Evolutionary conservation across 1,284 basidiomycete genomes (phyloP), one percentile per base, ranked within the genome.

Genomic region (Lignosus rhinocerotis): DNA sequence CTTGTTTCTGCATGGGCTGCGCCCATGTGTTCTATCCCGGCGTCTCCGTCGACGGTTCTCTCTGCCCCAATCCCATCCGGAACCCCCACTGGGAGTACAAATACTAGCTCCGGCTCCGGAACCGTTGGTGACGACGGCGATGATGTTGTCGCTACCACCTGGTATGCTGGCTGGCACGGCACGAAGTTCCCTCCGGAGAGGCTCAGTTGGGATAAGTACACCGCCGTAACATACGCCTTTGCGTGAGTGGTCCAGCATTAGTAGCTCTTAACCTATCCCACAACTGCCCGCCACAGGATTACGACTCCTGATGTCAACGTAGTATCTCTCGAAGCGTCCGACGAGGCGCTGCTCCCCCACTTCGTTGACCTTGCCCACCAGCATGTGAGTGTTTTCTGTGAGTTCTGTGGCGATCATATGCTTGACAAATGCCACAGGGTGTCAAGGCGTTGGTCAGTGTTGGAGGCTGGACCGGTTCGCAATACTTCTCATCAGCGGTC

Each of bases 391-490:
- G 49, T 58, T 10, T 12, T 36, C 51, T 8, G n/a, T 25, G 16
- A 11, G 30, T 33, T 4, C 44, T 53, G 34, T 59, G 16, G 45
- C 25, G 44, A 41, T n/a, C 39, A 33, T 19, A 3, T 11, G 1
- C 48, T 53, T n/a, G 54, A 55, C 48, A 39, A 31, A 48, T 8
- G 36, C 12, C 39, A 51, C 66, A 83, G 76, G 78, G 80, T 58
- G 90, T 93, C 43, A 80, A 83, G 61, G 90, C 94, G 16, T 75
- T 87, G 56, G 75, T 96, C 43, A 90, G 92, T 43, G 81, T 97
- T 46, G 94, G 94, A 55, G 94, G 94, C 41, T 96, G 93, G 93
- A 86, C 85, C 5, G 93, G 92, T 19, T 90, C 88, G 3, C 71
- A 72, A 48, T 90, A 78, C 78, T 97, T 92, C 76, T 96, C 93